Evolutionary conservation across 2,329 filamentous ascomycete genomes (phyloP).

Genomic region (Penicillium sp.): DNA sequence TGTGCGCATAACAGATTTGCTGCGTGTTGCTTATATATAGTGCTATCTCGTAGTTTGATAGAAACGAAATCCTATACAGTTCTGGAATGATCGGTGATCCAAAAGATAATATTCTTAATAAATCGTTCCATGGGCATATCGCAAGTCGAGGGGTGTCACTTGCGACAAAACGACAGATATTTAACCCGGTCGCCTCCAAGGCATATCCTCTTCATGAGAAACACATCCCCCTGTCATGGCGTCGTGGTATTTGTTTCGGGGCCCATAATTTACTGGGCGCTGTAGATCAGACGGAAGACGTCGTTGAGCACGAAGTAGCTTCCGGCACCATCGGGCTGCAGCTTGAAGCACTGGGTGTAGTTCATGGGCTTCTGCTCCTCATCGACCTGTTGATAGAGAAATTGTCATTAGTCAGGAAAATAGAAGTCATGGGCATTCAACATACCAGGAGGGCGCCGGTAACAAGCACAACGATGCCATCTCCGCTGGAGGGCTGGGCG

Average conservation of each 20-base stretch:
- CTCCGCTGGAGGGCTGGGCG: constrained; percentile 71
- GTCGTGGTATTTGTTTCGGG: constrained; percentile 15
- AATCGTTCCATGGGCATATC: neutral
- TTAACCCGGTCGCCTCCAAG: constrained; percentile 1
- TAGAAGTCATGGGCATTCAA: neutral
- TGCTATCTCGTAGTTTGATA: neutral
- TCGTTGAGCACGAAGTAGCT: constrained; percentile 91
- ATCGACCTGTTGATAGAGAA: constrained; percentile 62
- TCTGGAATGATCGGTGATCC: constrained; percentile 5
- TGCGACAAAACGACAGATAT: constrained; percentile 1
- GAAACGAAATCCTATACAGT: constrained; percentile 1
- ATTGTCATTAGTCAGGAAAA: neutral
- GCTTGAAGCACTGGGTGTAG: constrained; percentile 87
- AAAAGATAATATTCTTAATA: constrained; percentile 2
- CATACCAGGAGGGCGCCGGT: constrained; percentile 81
- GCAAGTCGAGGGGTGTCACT: neutral
- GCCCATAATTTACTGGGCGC: constrained; percentile 14
- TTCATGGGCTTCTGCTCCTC: constrained; percentile 83
- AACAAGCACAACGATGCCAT: constrained; percentile 79
- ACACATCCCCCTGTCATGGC: constrained; percentile 12
- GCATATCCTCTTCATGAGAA: neutral
- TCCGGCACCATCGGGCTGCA: constrained; percentile 63
- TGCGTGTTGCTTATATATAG: neutral
- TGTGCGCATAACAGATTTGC: neutral
- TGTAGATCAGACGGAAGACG: constrained; percentile 84